Evolutionary conservation across 805 yeast genomes (phyloP).

Genomic region (Lipomyces sp.): DNA sequence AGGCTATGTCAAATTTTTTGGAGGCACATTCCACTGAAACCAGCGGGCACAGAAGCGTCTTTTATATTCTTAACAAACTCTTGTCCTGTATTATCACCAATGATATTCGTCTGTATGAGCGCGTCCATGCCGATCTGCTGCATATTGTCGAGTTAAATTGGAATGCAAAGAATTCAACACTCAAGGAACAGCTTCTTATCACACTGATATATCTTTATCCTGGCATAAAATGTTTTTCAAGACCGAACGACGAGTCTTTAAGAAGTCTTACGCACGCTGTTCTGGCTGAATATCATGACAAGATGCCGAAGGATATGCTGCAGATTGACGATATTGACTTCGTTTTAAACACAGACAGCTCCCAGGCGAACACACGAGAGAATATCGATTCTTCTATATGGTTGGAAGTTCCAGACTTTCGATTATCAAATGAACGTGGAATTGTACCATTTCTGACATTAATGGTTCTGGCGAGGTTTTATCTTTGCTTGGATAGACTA

Average conservation of each 20-base stretch:
- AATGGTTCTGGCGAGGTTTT: constrained; percentile 11
- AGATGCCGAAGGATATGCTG: constrained; percentile 11
- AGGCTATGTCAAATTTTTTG: constrained; percentile 9
- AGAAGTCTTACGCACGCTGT: constrained; percentile 2
- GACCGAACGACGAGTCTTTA: constrained; percentile 1
- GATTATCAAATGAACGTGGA: constrained; percentile 6
- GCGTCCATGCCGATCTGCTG: background rate
- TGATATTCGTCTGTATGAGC: background rate
- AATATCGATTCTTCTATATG: constrained; percentile 2
- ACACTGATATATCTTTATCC: constrained; percentile 11
- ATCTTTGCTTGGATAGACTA: background rate
- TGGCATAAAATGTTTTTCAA: constrained; percentile 1
- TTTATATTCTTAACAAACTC: constrained; percentile 8
- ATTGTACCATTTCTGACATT: constrained; percentile 12
- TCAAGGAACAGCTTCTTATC: constrained; percentile 17
- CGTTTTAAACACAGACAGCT: background rate
- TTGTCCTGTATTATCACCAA: constrained; percentile 4
- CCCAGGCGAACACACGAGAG: background rate
- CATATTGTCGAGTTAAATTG: constrained; percentile 11
- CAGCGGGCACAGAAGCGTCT: constrained; percentile 8
- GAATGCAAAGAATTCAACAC: constrained; percentile 2
- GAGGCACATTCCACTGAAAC: constrained; percentile 8
- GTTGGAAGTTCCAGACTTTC: constrained; percentile 7
- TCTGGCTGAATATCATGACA: constrained; percentile 11
- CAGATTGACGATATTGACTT: constrained; percentile 15